Percentiles rank a stretch among this genome's conserved stretches.
Conservation (phyloP, 306 rosid genomes). For the cucumber (Cucumis sativus) region DNA sequence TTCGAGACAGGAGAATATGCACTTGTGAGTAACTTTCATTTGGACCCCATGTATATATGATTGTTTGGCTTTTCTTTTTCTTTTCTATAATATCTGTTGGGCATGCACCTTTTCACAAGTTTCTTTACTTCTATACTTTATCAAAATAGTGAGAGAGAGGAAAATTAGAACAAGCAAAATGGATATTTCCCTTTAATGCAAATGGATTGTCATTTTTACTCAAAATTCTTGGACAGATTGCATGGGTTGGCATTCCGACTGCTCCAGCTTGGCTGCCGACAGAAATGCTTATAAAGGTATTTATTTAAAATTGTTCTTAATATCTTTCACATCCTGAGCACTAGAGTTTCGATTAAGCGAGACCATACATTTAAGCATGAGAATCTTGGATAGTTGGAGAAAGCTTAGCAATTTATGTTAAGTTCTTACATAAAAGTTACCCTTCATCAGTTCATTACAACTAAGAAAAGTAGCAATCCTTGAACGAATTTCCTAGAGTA, state of each 20-base stretch:
- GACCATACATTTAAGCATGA: background rate
- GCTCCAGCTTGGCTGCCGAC: slow-evolving; percentile 99
- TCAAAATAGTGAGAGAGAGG: background rate
- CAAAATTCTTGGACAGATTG: slow-evolving; percentile 31
- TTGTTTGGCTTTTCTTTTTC: background rate
- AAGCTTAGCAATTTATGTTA: background rate
- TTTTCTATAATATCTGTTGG: background rate
- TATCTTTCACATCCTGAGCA: background rate
- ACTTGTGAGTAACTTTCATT: slow-evolving; percentile 34
- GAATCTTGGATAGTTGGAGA: background rate
- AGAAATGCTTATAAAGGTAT: slow-evolving; percentile 86
- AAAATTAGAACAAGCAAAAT: background rate
- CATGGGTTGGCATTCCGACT: slow-evolving; percentile 94
- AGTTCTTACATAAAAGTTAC: background rate
- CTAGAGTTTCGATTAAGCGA: background rate
- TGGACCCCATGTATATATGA: background rate
- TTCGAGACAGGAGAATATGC: slow-evolving; percentile 94
- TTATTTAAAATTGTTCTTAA: slow-evolving; percentile 5
- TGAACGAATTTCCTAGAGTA: background rate
- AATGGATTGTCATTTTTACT: background rate
- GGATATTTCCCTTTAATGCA: background rate
- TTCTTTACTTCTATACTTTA: background rate
- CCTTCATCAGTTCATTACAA: background rate
- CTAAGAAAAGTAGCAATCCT: background rate
- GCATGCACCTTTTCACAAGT: background rate